Evolutionary conservation across 2,329 filamentous ascomycete species (phyloP).

Genomic region (Stagonosporopsis cucurbitacearum): DNA sequence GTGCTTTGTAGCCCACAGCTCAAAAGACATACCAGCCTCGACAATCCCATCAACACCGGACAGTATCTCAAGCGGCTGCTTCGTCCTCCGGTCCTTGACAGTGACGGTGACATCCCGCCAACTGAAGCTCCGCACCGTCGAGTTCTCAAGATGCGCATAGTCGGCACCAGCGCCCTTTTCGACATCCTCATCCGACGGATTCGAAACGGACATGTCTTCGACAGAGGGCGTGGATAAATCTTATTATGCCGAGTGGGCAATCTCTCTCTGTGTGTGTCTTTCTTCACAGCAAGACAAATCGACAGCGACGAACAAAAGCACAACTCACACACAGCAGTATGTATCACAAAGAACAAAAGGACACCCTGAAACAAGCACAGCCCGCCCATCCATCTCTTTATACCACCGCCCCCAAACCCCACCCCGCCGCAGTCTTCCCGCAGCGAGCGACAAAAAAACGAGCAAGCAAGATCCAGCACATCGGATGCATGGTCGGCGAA

Average conservation of each 20-base stretch:
- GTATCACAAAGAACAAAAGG: background rate
- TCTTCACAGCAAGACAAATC: background rate
- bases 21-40: conserved; percentile 59
- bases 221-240: background rate
- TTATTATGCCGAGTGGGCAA: too few species aligned
- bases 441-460: too few species aligned
- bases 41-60: conserved; percentile 68
- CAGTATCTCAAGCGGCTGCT: conserved; percentile 68
- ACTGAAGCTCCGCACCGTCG: conserved; percentile 66
- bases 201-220: conserved; percentile 1
- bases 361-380: conserved; percentile 6
- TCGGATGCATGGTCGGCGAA: too few species aligned
- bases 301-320: background rate
- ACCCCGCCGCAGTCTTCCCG: too few species aligned
- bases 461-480: too few species aligned
- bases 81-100: conserved; percentile 73
- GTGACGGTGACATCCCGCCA: conserved; percentile 73
- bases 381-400: background rate
- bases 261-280: too few species aligned
- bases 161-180: conserved; percentile 53
- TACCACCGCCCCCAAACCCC: too few species aligned
- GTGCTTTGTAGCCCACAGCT: background rate
- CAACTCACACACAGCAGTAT: too few species aligned
- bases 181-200: conserved; percentile 43
- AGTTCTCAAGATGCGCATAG: conserved; percentile 66